phyloP scores from a whole-genome alignment of 2,329 filamentous ascomycete genomes.

The Aspergillus sp. region DNA sequence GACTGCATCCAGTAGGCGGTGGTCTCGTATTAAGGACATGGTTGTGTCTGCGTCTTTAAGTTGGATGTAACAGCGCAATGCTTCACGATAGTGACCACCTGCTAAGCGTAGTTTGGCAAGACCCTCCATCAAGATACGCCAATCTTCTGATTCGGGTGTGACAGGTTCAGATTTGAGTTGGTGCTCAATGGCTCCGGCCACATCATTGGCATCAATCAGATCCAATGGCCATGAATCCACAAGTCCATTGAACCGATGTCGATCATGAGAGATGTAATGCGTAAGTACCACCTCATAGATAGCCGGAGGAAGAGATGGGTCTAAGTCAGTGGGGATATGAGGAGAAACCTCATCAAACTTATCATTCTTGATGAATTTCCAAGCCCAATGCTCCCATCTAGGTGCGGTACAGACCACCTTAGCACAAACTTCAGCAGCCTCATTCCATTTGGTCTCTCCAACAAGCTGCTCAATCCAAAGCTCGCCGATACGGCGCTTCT shows the following conservation, averaged over 20 bases:
- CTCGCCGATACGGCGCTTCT: slow-evolving; percentile 88
- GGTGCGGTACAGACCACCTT: slow-evolving; percentile 75
- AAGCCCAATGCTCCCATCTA: slow-evolving; percentile 94
- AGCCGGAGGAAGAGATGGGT: slow-evolving; percentile 70
- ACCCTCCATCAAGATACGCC: slow-evolving; percentile 82
- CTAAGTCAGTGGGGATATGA: slow-evolving; percentile 74
- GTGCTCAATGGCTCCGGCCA: slow-evolving; percentile 75
- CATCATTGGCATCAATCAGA: slow-evolving; percentile 71
- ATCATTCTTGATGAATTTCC: slow-evolving; percentile 79
- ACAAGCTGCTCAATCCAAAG: slow-evolving; percentile 88
- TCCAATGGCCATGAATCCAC: slow-evolving; percentile 80
- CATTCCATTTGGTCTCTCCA: slow-evolving; percentile 66
- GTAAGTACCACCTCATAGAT: slow-evolving; percentile 87
- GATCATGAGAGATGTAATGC: slow-evolving; percentile 79
- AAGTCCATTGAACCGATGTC: slow-evolving; percentile 69
- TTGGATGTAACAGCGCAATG: slow-evolving; percentile 81
- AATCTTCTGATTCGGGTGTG: slow-evolving; percentile 74
- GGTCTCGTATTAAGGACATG: slow-evolving; percentile 78
- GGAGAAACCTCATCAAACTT: slow-evolving; percentile 87
- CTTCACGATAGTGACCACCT: slow-evolving; percentile 74
- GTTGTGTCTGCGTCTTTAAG: slow-evolving; percentile 88
- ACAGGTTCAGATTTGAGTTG: slow-evolving; percentile 74
- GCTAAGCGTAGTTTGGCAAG: slow-evolving; percentile 81
- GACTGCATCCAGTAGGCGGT: slow-evolving; percentile 84
- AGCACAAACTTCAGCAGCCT: slow-evolving; percentile 74